Percentiles rank a stretch among this genome's conserved stretches.
Evolutionary conservation across 768 basidiomycete genomes (phyloP).

Genomic region (Suillus tomentosus): DNA sequence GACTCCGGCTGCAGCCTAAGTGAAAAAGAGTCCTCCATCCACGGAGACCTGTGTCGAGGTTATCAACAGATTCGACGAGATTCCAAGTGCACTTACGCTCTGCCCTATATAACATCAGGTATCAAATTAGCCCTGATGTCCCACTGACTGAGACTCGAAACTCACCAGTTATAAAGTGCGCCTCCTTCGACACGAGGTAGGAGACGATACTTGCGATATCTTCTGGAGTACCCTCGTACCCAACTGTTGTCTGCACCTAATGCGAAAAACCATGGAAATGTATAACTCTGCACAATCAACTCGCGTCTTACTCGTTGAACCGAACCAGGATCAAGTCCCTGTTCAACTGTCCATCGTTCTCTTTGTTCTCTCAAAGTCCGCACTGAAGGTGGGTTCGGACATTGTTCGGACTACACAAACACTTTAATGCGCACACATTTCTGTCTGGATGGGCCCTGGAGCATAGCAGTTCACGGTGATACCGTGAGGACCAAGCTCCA

Average conservation of each 20-base stretch:
- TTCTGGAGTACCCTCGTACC: slow-evolving; percentile 19
- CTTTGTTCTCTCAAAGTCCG: not conserved
- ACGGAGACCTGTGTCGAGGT: not conserved
- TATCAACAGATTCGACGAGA: not conserved
- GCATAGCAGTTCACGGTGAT: slow-evolving; percentile 39
- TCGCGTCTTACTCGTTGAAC: not conserved
- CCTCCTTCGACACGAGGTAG: slow-evolving; percentile 33
- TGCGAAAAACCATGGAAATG: not conserved
- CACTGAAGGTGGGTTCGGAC: not conserved
- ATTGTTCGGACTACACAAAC: not conserved
- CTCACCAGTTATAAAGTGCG: slow-evolving; percentile 31
- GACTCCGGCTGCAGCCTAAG: not conserved
- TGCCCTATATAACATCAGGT: not conserved
- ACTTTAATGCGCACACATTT: slow-evolving; percentile 14
- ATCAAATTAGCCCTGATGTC: not conserved
- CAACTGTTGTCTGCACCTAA: slow-evolving; percentile 5
- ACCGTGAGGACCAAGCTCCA: slow-evolving; percentile 28
- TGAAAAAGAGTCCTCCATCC: not conserved
- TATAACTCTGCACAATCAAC: not conserved
- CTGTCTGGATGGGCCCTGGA: slow-evolving; percentile 32
- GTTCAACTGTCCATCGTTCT: not conserved
- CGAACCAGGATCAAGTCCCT: not conserved
- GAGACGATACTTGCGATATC: slow-evolving; percentile 32
- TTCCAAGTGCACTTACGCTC: not conserved
- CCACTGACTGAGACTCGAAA: not conserved